A percentile compares a stretch with the other conserved stretches of the same genome.
These are phyloP conservation scores for Vararia minispora DNA, from an alignment of 768 basidiomycete genomes.

Conservation along the genomic window DNA sequence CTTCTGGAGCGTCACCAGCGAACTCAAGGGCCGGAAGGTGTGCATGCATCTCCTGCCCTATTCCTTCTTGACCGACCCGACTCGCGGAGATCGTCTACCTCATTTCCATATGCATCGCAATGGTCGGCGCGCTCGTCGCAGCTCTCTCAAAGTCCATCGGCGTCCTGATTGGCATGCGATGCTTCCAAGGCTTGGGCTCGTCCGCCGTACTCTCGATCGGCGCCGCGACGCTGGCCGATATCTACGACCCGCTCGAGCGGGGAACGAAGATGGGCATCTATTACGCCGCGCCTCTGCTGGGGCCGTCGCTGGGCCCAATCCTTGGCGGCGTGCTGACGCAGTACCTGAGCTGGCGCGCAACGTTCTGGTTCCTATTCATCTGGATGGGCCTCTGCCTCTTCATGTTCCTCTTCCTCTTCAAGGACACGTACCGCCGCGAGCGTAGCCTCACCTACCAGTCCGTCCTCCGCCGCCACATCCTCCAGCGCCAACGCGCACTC, in stretches of 20 bases:
- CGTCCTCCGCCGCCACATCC: slow-evolving; percentile 37
- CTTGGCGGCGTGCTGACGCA: slow-evolving; percentile 60
- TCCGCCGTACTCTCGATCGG: slow-evolving; percentile 63
- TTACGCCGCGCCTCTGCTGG: slow-evolving; percentile 70
- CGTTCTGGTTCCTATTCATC: slow-evolving; percentile 74
- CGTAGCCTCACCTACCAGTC: slow-evolving; percentile 74
- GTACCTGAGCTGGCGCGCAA: slow-evolving; percentile 64
- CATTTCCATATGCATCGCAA: slow-evolving; percentile 38
- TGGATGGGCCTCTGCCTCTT: slow-evolving; percentile 43
- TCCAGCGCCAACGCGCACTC: slow-evolving; percentile 14
- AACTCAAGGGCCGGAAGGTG: slow-evolving; percentile 68
- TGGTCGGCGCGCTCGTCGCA: slow-evolving; percentile 43
- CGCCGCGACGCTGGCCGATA: slow-evolving; percentile 68
- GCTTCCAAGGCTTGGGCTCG: slow-evolving; percentile 57
- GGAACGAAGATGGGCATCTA: slow-evolving; percentile 75
- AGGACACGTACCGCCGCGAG: slow-evolving; percentile 75
- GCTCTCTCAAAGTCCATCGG: slow-evolving; percentile 43
- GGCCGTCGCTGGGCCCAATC: slow-evolving; percentile 57
- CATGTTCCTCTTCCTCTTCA: slow-evolving; percentile 56
- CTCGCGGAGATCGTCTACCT: slow-evolving; percentile 40
- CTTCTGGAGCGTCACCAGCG: slow-evolving; percentile 58
- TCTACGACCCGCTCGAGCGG: slow-evolving; percentile 63
- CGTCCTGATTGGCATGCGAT: slow-evolving; percentile 56
- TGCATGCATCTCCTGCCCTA: not conserved
- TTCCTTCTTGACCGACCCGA: not conserved